Conservation (phyloP, 225 moss, liverwort and hornwort species). For the Polytrichum formosum region DNA sequence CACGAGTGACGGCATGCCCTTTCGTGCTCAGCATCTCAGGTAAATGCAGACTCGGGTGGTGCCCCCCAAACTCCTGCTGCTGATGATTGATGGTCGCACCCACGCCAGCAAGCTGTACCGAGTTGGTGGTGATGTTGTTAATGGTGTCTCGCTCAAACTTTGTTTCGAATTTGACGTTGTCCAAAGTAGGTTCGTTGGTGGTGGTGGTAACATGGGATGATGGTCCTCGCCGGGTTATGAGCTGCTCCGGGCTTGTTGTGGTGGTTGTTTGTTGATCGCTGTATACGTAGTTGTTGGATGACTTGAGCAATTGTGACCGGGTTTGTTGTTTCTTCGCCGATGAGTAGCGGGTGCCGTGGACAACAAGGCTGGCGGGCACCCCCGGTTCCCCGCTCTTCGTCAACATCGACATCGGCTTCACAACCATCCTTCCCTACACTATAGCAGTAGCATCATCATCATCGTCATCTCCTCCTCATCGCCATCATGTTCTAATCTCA, state of each 20-base stretch:
- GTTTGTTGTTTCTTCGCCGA: neutral
- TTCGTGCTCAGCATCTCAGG: conserved; percentile 31
- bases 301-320: too few species aligned
- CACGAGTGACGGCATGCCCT: conserved; percentile 1
- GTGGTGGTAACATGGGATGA: neutral
- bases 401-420: conserved; percentile 13
- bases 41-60: conserved; percentile 37
- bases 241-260: too few species aligned
- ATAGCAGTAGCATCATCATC: too few species aligned
- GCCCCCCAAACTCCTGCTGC: conserved; percentile 6
- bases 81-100: too few species aligned
- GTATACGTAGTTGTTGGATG: too few species aligned
- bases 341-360: neutral
- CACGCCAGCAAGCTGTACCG: too few species aligned
- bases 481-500: neutral
- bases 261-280: too few species aligned
- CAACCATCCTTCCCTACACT: neutral
- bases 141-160: conserved; percentile 20
- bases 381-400: conserved; percentile 5
- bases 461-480: too few species aligned
- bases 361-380: conserved; percentile 5
- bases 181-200: neutral
- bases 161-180: too few species aligned
- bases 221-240: too few species aligned
- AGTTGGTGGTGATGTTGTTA: neutral